These are phyloP conservation scores for Buxus sempervirens DNA, from an alignment of 164 flowering plant species.

Conservation along the genomic window DNA sequence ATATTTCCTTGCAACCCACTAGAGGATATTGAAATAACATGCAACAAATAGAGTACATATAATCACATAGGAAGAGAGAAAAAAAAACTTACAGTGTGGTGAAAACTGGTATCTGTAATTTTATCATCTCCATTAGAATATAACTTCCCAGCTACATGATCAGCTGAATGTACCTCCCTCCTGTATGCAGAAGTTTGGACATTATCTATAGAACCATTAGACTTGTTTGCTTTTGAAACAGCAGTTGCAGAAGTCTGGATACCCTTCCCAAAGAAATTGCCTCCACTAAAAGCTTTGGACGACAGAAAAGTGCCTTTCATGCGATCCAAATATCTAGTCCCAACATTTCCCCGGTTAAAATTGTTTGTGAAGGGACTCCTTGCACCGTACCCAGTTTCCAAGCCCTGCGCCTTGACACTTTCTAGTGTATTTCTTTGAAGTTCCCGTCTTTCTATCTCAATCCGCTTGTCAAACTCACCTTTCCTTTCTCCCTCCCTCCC, in stretches of 20 bases:
- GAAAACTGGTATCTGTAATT: conserved; percentile 16
- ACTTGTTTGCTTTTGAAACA: conserved; percentile 48
- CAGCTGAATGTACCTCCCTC: conserved; percentile 46
- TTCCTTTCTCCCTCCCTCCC: conserved; percentile 61
- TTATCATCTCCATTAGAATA: conserved; percentile 49
- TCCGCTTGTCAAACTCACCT: conserved; percentile 52
- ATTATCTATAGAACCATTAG: conserved; percentile 43
- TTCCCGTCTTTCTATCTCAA: conserved; percentile 54
- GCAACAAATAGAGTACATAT: conserved; percentile 1
- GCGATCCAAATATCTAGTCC: conserved; percentile 69
- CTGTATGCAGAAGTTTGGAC: conserved; percentile 36
- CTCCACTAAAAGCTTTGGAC: conserved; percentile 72
- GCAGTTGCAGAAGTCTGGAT: conserved; percentile 31
- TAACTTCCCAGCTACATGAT: conserved; percentile 36
- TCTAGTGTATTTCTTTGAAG: conserved; percentile 42
- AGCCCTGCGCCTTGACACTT: conserved; percentile 31
- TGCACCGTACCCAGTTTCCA: conserved; percentile 41
- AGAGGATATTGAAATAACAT: not conserved
- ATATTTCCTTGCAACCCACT: not conserved
- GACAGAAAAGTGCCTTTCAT: conserved; percentile 74
- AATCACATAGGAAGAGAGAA: not conserved
- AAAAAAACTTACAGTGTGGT: conserved; percentile 58
- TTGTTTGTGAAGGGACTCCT: conserved; percentile 34
- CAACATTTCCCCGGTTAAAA: conserved; percentile 49
- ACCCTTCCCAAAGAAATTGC: conserved; percentile 67